Conservation (phyloP, 2,329 filamentous ascomycete species). For the Simplicillium sp. region DNA sequence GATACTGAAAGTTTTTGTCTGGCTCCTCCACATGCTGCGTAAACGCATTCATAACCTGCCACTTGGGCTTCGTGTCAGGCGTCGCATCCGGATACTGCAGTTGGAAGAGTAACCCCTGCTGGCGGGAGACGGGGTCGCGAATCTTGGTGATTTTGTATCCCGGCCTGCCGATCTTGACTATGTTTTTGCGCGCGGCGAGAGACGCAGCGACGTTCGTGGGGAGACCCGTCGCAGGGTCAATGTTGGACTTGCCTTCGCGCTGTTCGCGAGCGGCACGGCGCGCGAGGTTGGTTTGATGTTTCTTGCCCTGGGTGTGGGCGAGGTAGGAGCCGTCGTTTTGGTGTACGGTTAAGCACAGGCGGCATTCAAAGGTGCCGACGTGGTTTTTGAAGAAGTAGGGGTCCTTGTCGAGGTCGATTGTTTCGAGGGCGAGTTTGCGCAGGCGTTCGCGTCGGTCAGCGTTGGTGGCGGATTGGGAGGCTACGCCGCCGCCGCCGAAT, state of each 20-base stretch:
- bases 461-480: slow-evolving; percentile 86
- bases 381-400: slow-evolving; percentile 99
- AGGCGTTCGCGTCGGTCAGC: slow-evolving; percentile 95
- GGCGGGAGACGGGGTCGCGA: slow-evolving; percentile 76
- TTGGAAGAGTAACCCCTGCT: slow-evolving; percentile 90
- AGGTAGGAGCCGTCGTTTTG: slow-evolving; percentile 99
- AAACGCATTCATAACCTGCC: slow-evolving; percentile 96
- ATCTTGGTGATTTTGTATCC: slow-evolving; percentile 98
- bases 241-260: slow-evolving; percentile 68
- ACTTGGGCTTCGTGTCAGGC: slow-evolving; percentile 64
- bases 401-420: slow-evolving; percentile 98
- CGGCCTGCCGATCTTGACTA: slow-evolving; percentile 90
- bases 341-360: slow-evolving; percentile 92
- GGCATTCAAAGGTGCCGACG: slow-evolving; percentile 94
- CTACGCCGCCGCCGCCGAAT: slow-evolving; percentile 94
- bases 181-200: slow-evolving; percentile 58
- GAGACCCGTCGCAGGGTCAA: slow-evolving; percentile 59
- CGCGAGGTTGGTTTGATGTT: slow-evolving; percentile 97
- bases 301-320: slow-evolving; percentile 94
- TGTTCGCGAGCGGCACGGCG: slow-evolving; percentile 92
- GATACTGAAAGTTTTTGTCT: slow-evolving; percentile 89
- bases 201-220: slow-evolving; percentile 70
- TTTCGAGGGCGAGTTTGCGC: slow-evolving; percentile 95
- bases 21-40: slow-evolving; percentile 93
- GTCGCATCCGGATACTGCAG: slow-evolving; percentile 90